These are phyloP conservation scores for Paratinospora sagittata DNA, from an alignment of 164 flowering plant species.

Conservation along the genomic window DNA sequence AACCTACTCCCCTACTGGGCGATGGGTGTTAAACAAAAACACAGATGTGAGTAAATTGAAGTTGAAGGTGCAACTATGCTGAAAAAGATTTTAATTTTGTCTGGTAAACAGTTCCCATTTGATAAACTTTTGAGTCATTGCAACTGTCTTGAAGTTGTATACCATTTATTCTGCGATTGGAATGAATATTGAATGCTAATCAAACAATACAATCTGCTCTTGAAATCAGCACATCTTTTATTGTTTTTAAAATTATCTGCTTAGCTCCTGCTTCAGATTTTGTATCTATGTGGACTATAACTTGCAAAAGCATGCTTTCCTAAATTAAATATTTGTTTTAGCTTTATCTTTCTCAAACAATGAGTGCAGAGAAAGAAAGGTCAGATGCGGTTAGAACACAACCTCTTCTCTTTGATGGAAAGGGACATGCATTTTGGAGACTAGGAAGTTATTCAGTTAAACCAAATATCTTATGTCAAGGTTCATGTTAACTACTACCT, in stretches of 20 bases:
- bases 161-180: neutral
- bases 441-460: constrained; percentile 34
- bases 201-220: neutral
- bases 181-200: neutral
- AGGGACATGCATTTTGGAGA: constrained; percentile 66
- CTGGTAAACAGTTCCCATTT: no score
- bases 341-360: neutral
- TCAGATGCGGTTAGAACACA: constrained; percentile 65
- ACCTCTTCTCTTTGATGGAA: constrained; percentile 40
- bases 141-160: neutral
- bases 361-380: constrained; percentile 30
- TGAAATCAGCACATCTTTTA: neutral
- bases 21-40: neutral
- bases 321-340: neutral
- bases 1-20: neutral
- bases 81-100: neutral
- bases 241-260: neutral
- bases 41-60: neutral
- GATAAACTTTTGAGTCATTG: no score
- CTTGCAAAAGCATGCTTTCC: neutral
- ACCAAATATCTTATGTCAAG: constrained; percentile 54
- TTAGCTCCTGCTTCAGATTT: neutral
- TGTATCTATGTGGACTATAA: neutral
- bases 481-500: constrained; percentile 24
- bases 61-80: neutral